phyloP scores from a whole-genome alignment of 2,329 filamentous ascomycete species.

The Cytospora mali region DNA sequence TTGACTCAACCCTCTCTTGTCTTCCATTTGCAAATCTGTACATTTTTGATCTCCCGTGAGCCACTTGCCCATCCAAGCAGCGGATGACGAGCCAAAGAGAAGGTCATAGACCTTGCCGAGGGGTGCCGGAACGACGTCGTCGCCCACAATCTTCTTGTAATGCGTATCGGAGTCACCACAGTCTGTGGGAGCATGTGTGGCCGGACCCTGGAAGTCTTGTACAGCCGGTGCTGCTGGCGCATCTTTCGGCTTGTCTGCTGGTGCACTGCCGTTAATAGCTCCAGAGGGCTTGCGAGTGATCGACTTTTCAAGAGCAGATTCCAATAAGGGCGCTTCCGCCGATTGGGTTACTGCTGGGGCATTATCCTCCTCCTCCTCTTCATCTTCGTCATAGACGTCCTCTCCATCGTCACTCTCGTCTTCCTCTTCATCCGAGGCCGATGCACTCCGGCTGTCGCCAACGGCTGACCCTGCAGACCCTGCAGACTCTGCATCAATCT shows the following conservation, averaged over 20 bases:
- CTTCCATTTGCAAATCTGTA: conserved; percentile 81
- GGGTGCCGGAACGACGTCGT: conserved; percentile 84
- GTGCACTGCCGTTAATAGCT: conserved; percentile 46
- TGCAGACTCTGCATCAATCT: conserved; percentile 62
- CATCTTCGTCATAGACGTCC: conserved; percentile 79
- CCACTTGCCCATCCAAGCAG: conserved; percentile 83
- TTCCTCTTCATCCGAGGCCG: conserved; percentile 56
- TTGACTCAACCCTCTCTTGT: conserved; percentile 74
- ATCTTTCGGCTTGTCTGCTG: conserved; percentile 55
- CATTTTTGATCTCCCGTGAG: conserved; percentile 87
- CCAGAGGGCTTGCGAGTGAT: conserved; percentile 74
- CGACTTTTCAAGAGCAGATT: conserved; percentile 62
- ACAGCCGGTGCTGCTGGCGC: conserved; percentile 45
- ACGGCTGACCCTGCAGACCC: conserved; percentile 46
- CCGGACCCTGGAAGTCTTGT: conserved; percentile 81
- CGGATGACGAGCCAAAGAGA: conserved; percentile 81
- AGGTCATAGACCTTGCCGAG: conserved; percentile 89
- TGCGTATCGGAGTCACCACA: conserved; percentile 79
- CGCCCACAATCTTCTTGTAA: conserved; percentile 82
- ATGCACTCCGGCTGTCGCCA: conserved; percentile 55
- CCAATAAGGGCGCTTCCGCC: conserved; percentile 48
- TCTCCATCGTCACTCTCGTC: conserved; percentile 68
- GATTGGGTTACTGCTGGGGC: conserved; percentile 39
- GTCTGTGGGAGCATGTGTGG: conserved; percentile 79
- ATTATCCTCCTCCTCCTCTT: conserved; percentile 76